Evolutionary conservation across 2,329 filamentous ascomycete species (phyloP).

Genomic region (Hypoxylon sp.): DNA sequence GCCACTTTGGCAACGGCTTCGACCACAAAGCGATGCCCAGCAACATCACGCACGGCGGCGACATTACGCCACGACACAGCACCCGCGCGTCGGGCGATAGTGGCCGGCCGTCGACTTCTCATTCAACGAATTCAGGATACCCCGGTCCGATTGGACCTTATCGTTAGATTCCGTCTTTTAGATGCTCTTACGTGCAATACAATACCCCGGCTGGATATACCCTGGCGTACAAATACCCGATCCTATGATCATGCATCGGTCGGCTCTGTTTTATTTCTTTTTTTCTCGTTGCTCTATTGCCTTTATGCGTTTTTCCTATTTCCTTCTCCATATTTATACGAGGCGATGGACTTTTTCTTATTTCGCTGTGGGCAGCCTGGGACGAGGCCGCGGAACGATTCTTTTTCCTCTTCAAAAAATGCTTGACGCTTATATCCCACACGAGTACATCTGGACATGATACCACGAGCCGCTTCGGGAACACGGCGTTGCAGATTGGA

Average conservation of each 20-base stretch:
- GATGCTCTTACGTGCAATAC: slow-evolving; percentile 62
- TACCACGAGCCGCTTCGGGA: slow-evolving; percentile 46
- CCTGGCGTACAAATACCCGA: slow-evolving; percentile 68
- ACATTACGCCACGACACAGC: slow-evolving; percentile 84
- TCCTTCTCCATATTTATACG: slow-evolving; percentile 10
- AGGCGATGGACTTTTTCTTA: slow-evolving; percentile 24
- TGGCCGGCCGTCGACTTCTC: slow-evolving; percentile 90
- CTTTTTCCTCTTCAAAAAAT: too few species aligned
- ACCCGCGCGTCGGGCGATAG: slow-evolving; percentile 87
- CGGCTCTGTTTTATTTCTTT: slow-evolving; percentile 51
- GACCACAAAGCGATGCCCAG: slow-evolving; percentile 66
- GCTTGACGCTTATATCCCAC: slow-evolving; percentile 44
- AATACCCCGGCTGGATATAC: slow-evolving; percentile 67
- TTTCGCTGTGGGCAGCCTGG: slow-evolving; percentile 37
- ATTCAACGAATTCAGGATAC: slow-evolving; percentile 97
- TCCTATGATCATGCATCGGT: slow-evolving; percentile 55
- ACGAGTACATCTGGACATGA: slow-evolving; percentile 46
- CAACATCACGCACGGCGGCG: slow-evolving; percentile 74
- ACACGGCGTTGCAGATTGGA: slow-evolving; percentile 46
- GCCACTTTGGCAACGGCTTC: slow-evolving; percentile 70
- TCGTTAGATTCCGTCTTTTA: slow-evolving; percentile 72
- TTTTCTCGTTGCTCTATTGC: slow-evolving; percentile 43
- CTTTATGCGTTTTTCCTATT: slow-evolving; percentile 35
- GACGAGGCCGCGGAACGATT: slow-evolving; percentile 39
- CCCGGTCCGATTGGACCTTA: slow-evolving; percentile 89